A percentile compares a stretch with the other conserved stretches of the same genome.
These are phyloP conservation scores for Saussurea involucrata DNA, from an alignment of 129 eudicot species.

Conservation along the genomic window DNA sequence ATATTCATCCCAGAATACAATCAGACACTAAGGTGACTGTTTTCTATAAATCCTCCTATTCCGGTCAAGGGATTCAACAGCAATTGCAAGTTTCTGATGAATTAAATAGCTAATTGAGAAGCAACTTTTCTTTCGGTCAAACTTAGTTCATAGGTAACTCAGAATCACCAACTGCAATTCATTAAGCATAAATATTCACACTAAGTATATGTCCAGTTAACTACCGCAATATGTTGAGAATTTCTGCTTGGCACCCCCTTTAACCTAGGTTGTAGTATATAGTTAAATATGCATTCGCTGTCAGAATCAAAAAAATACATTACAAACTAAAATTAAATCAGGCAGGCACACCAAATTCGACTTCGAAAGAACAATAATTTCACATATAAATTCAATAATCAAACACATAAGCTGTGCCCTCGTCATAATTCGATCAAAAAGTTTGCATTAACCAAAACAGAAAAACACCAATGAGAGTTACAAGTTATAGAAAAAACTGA, in stretches of 20 bases:
- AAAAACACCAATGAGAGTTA: neutral
- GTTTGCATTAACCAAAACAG: neutral
- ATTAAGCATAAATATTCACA: neutral
- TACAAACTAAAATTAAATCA: conserved; percentile 6
- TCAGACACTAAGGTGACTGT: neutral
- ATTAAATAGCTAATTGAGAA: neutral
- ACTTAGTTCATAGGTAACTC: neutral
- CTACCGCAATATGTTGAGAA: neutral
- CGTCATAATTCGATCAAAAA: neutral
- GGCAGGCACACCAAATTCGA: neutral
- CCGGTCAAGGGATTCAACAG: conserved; percentile 4
- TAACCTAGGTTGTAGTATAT: neutral
- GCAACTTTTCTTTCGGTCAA: neutral
- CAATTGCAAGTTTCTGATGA: neutral
- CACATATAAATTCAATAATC: neutral
- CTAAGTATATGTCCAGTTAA: neutral
- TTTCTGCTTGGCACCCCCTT: neutral
- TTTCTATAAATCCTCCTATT: neutral
- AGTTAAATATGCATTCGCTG: neutral
- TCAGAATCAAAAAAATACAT: conserved; percentile 10
- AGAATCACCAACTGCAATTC: neutral
- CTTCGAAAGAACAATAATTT: neutral
- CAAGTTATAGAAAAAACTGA: neutral
- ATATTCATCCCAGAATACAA: neutral
- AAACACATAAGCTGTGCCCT: neutral